phyloP scores from a whole-genome alignment of 2,329 filamentous ascomycete species.

The Penicillium sp. region DNA sequence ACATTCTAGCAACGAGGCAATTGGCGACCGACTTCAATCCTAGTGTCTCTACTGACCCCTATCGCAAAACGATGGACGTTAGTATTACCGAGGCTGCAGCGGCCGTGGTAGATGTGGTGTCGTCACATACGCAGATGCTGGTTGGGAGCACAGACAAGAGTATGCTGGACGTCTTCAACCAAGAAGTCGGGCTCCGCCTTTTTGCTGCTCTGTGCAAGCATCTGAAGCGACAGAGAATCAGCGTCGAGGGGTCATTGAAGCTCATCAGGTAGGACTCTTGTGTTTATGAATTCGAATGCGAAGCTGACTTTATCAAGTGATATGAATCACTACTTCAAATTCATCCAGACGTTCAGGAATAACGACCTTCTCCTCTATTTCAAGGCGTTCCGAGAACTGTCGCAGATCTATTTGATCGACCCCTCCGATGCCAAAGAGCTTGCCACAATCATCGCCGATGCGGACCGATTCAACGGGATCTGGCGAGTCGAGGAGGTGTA shows the following conservation, averaged over 20 bases:
- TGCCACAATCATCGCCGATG: slow-evolving; percentile 87
- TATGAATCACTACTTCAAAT: slow-evolving; percentile 87
- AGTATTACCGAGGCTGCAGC: slow-evolving; percentile 71
- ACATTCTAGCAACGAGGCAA: slow-evolving; percentile 82
- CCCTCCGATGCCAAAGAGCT: slow-evolving; percentile 82
- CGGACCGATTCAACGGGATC: slow-evolving; percentile 78
- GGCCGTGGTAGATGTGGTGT: slow-evolving; percentile 74
- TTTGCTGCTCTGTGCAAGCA: slow-evolving; percentile 94
- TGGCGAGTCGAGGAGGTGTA: slow-evolving; percentile 95
- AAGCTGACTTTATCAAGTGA: slow-evolving; percentile 49
- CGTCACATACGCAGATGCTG: slow-evolving; percentile 83
- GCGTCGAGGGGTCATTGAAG: slow-evolving; percentile 77
- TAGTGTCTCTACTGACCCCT: slow-evolving; percentile 29
- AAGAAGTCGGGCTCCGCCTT: slow-evolving; percentile 85
- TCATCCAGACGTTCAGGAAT: slow-evolving; percentile 72
- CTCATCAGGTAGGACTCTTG: slow-evolving; percentile 80
- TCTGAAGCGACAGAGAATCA: slow-evolving; percentile 88
- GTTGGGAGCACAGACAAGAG: slow-evolving; percentile 93
- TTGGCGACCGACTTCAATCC: slow-evolving; percentile 85
- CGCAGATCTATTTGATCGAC: slow-evolving; percentile 91
- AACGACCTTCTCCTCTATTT: slow-evolving; percentile 81
- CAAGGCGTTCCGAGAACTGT: slow-evolving; percentile 77
- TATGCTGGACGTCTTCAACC: slow-evolving; percentile 96
- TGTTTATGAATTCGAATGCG: no score
- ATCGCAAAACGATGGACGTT: slow-evolving; percentile 30